These are phyloP conservation scores for Bipolaris oryzae DNA, from an alignment of 2,329 filamentous ascomycete genomes.

Conservation along the genomic window DNA sequence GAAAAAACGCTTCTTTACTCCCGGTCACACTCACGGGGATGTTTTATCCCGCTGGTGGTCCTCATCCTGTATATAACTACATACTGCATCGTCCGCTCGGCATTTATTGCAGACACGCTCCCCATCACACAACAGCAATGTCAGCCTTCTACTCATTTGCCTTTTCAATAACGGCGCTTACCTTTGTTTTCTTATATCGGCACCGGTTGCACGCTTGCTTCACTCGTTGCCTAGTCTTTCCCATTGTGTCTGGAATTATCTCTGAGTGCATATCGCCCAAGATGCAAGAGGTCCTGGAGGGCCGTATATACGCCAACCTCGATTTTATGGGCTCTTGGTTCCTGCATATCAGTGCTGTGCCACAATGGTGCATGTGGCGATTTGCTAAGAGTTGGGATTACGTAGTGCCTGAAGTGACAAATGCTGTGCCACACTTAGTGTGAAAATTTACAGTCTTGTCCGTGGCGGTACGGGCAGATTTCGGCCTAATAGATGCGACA, in stretches of 20 bases:
- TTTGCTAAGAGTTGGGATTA: background rate
- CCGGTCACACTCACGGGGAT: background rate
- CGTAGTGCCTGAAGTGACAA: background rate
- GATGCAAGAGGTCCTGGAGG: background rate
- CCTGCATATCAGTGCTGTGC: too few relatives aligned
- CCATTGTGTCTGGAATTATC: background rate
- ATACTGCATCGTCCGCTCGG: background rate
- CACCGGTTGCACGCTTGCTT: slow-evolving; percentile 17
- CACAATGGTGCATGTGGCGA: background rate
- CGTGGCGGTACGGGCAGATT: background rate
- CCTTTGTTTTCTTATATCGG: slow-evolving; percentile 15
- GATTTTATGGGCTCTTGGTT: too few relatives aligned
- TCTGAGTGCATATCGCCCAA: background rate
- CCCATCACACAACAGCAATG: slow-evolving; percentile 1
- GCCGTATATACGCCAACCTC: background rate
- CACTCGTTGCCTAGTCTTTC: slow-evolving; percentile 8
- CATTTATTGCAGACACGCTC: background rate
- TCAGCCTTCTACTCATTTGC: slow-evolving; percentile 2
- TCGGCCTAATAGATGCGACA: background rate
- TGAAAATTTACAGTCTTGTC: background rate
- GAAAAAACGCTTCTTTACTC: background rate
- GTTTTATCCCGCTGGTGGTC: background rate
- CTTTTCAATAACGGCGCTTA: background rate
- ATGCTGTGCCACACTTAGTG: slow-evolving; percentile 1
- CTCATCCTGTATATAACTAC: background rate